Percentiles rank a stretch among this genome's conserved stretches.
Evolutionary conservation across 2,329 filamentous ascomycete genomes (phyloP).

Genomic region (Tolypocladium nubicola): DNA sequence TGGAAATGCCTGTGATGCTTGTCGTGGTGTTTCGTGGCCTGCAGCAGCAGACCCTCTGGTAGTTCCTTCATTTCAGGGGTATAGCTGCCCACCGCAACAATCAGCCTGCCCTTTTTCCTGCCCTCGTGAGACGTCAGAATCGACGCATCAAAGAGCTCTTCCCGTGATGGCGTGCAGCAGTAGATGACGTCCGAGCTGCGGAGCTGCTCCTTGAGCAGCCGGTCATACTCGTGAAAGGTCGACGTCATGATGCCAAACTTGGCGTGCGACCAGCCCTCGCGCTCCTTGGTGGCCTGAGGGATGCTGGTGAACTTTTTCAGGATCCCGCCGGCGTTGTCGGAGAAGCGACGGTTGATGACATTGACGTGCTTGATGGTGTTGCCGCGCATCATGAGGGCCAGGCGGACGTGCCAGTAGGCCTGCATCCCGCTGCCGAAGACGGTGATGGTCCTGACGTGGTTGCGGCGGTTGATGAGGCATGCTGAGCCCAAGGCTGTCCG

Average conservation of each 20-base stretch:
- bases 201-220: conserved; percentile 62
- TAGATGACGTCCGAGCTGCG: conserved; percentile 71
- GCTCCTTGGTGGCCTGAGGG: conserved; percentile 30
- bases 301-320: conserved; percentile 37
- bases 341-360: conserved; percentile 69
- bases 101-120: conserved; percentile 57
- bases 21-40: conserved; percentile 41
- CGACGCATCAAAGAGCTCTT: conserved; percentile 62
- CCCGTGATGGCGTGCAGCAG: conserved; percentile 70
- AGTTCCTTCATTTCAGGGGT: conserved; percentile 72
- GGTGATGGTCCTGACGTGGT: conserved; percentile 61
- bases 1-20: conserved; percentile 49
- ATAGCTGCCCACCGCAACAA: conserved; percentile 62
- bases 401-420: conserved; percentile 87
- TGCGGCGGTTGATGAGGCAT: conserved; percentile 53
- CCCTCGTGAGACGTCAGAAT: conserved; percentile 65
- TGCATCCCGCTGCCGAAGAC: conserved; percentile 85
- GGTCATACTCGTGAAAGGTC: conserved; percentile 54
- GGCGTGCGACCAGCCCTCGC: conserved; percentile 52
- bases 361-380: conserved; percentile 66
- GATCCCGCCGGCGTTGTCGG: conserved; percentile 41
- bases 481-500: conserved; percentile 66
- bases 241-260: conserved; percentile 63
- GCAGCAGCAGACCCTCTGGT: conserved; percentile 62
- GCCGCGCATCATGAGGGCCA: conserved; percentile 65